Evolutionary conservation across 2,329 filamentous ascomycete species (phyloP), one percentile per base, ranked within the genome.

Genomic region (Ciborinia camelliae): DNA sequence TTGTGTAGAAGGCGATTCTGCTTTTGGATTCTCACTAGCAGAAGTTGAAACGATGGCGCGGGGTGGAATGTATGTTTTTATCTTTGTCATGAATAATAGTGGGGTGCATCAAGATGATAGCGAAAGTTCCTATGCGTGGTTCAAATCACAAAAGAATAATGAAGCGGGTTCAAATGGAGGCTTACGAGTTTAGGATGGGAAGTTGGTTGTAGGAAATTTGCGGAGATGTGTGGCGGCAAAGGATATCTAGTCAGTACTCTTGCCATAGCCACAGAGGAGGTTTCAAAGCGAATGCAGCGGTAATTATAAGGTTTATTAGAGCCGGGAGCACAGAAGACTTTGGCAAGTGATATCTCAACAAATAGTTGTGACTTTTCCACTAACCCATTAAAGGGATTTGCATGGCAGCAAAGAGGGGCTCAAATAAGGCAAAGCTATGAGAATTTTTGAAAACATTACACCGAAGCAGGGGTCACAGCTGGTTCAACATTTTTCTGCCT

Each of bases 31-130:
- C 69, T 82, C 80, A 4, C 78, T 78, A 0, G 81, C 82, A 73
- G 83, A 85, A 69, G 77, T 85, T 48, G 82, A 85, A 71, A 86
- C 83, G 0, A 82, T 85, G 77, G 79, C 81, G 4, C 77, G 82
- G 4, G 82, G 83, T 68, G 75, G 79, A 12, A 84, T 85, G 76
- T 81, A 83, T 51, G 76, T 83, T 5, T 71, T 85, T 50, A 81
- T 85, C 63, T 81, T 84, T 70, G 81, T 85, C 2, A 77, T 84
- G 64, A 84, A 86, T 68, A 86, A 86, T 69, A 79, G 81, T 0
- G 80, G 80, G 5, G 79, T 82, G 30, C 82, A 81, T 72, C 78
- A 81, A 60, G 80, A 80, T 3, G 79, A 81, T 61, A 71, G 70
- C 47, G 64, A 68, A 32, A 71, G 76, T 20, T 73, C 76, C 26